Percentiles rank a stretch among this genome's conserved stretches.
Evolutionary conservation across 768 basidiomycete species (phyloP).

Genomic region (Hygrocybe punicea): DNA sequence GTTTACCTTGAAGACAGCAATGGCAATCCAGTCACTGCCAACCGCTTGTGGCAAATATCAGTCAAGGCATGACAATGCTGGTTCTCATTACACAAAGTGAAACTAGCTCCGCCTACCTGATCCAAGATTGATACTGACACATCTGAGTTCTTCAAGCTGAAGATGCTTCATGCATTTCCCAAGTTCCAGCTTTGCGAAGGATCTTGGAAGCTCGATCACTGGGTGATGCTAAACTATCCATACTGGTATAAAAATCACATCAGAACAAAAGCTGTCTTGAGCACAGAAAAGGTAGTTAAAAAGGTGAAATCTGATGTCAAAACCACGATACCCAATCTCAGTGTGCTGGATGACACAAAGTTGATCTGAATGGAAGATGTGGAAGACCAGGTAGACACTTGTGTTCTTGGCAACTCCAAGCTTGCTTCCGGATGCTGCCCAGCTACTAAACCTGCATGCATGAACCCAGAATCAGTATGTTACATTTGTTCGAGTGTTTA

Average conservation of each 20-base stretch:
- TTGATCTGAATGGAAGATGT: not conserved
- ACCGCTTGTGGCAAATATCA: conserved; percentile 5
- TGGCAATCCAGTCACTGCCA: conserved; percentile 3
- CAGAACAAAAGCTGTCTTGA: not conserved
- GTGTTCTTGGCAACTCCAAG: too few species aligned
- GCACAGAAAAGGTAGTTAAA: not conserved
- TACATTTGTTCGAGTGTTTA: too few species aligned
- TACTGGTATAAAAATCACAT: conserved; percentile 11
- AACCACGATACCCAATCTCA: not conserved
- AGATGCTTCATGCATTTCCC: conserved; percentile 13
- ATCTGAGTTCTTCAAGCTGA: conserved; percentile 5
- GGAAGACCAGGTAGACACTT: not conserved
- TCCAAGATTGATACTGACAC: not conserved
- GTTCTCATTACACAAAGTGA: conserved; percentile 2
- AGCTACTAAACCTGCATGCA: too few species aligned
- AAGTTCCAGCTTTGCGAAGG: conserved; percentile 15
- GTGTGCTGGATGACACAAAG: not conserved
- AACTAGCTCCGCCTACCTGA: conserved; percentile 4
- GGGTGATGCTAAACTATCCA: conserved; percentile 7
- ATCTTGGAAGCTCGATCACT: conserved; percentile 16
- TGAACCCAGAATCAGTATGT: too few species aligned
- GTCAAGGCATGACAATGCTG: conserved; percentile 9
- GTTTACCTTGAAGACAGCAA: conserved; percentile 11
- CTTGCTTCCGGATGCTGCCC: too few species aligned
- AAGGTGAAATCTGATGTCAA: not conserved